A percentile compares a stretch with the other conserved stretches of the same genome.
phyloP scores from a whole-genome alignment of 345 rosid species.

The Gossypium arboreum region DNA sequence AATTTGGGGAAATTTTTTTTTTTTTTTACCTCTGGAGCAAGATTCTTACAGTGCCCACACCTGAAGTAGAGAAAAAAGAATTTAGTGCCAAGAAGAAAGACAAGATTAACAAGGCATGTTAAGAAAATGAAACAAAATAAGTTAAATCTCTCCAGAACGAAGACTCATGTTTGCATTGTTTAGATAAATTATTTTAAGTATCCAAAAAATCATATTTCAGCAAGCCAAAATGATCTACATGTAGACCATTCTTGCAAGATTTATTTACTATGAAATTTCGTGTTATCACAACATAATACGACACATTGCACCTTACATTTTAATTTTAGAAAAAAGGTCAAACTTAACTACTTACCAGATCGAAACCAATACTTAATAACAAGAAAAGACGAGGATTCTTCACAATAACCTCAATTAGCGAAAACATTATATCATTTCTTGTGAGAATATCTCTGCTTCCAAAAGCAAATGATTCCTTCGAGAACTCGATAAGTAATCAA shows the following conservation, averaged over 20 bases:
- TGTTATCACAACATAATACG: not conserved
- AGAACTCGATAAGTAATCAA: not conserved
- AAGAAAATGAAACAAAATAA: not conserved
- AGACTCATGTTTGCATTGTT: not conserved
- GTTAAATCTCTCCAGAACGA: not conserved
- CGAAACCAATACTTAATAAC: not conserved
- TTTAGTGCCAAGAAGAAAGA: not conserved
- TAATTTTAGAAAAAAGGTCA: not conserved
- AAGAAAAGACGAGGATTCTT: not conserved
- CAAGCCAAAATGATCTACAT: not conserved
- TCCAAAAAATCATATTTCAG: not conserved
- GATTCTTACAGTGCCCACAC: conserved; percentile 95
- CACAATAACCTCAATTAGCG: not conserved
- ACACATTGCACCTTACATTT: not conserved
- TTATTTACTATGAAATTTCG: not conserved
- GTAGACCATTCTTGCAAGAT: not conserved
- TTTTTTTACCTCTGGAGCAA: conserved; percentile 81
- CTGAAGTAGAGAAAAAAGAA: conserved; percentile 30
- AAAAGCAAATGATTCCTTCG: not conserved
- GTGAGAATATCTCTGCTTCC: not conserved
- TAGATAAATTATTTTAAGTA: not conserved
- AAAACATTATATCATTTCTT: not conserved
- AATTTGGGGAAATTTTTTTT: not conserved
- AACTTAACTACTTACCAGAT: not conserved
- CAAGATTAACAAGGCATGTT: not conserved